phyloP scores from a whole-genome alignment of 176 grass and related monocot genomes.

The Typha latifolia region DNA sequence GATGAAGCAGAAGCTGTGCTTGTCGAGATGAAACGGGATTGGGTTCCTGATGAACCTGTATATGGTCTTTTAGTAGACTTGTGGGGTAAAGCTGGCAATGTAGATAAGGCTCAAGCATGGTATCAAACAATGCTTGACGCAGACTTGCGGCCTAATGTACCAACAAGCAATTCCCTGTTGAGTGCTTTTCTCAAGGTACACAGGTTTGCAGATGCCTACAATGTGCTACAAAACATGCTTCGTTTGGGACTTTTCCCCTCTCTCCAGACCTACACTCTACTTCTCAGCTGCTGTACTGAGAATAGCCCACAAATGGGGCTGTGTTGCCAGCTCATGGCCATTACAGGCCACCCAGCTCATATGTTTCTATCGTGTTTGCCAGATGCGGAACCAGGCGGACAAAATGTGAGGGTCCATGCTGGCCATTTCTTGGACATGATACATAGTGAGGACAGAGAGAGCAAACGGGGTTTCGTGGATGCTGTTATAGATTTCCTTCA shows the following conservation, averaged over 20 bases:
- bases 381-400: slow-evolving; percentile 69
- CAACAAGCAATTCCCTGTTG: slow-evolving; percentile 80
- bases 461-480: slow-evolving; percentile 85
- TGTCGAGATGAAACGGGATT: slow-evolving; percentile 76
- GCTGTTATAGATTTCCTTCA: slow-evolving; percentile 88
- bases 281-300: slow-evolving; percentile 76
- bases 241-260: slow-evolving; percentile 61
- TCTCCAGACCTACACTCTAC: slow-evolving; percentile 85
- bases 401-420: slow-evolving; percentile 60
- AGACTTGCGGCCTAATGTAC: slow-evolving; percentile 78
- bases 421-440: slow-evolving; percentile 75
- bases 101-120: slow-evolving; percentile 71
- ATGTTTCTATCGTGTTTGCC: slow-evolving; percentile 75
- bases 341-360: slow-evolving; percentile 81
- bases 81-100: slow-evolving; percentile 90
- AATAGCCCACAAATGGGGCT: slow-evolving; percentile 36
- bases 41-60: slow-evolving; percentile 86
- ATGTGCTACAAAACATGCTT: slow-evolving; percentile 71
- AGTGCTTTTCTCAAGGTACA: slow-evolving; percentile 72
- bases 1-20: slow-evolving; percentile 78
- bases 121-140: slow-evolving; percentile 79
- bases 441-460: slow-evolving; percentile 92
- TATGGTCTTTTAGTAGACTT: slow-evolving; percentile 90
- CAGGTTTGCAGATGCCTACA: slow-evolving; percentile 62
- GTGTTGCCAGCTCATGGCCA: slow-evolving; percentile 78